phyloP scores from a whole-genome alignment of 2,329 filamentous ascomycete species.

The Monosporascus cannonballus region DNA sequence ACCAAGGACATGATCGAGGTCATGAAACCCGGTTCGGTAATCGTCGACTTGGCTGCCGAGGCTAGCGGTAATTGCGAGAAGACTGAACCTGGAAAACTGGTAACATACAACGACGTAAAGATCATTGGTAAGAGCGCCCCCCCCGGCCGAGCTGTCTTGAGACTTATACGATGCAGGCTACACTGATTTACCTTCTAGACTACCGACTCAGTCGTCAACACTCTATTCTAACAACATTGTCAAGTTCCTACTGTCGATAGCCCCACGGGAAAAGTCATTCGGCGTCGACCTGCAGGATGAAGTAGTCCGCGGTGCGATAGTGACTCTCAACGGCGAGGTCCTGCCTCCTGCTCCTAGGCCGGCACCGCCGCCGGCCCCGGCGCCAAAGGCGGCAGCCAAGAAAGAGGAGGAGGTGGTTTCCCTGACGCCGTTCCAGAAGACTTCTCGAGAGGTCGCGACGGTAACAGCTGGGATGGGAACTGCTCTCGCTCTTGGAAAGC shows the following conservation, averaged over 20 bases:
- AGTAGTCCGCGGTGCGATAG: conserved; percentile 78
- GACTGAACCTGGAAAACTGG: conserved; percentile 66
- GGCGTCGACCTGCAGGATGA: conserved; percentile 78
- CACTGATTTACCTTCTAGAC: conserved; percentile 78
- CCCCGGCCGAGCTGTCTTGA: neutral
- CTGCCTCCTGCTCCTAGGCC: conserved; percentile 70
- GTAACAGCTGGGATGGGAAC: conserved; percentile 75
- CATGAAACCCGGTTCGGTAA: conserved; percentile 85
- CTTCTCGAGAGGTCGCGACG: conserved; percentile 65
- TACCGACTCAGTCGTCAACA: conserved; percentile 84
- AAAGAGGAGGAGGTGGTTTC: conserved; percentile 53
- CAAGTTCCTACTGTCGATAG: conserved; percentile 79
- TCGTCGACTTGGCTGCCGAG: conserved; percentile 84
- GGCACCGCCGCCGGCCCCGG: conserved; percentile 46
- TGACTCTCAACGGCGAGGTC: conserved; percentile 71
- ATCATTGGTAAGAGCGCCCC: conserved; percentile 59
- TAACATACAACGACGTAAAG: conserved; percentile 70
- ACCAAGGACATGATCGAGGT: conserved; percentile 72
- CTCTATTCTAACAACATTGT: conserved; percentile 92
- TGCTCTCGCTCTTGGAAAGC: conserved; percentile 69
- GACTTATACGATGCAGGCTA: conserved; percentile 49
- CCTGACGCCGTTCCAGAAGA: conserved; percentile 77
- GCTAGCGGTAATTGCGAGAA: conserved; percentile 84
- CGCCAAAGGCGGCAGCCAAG: conserved; percentile 32
- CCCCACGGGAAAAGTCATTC: conserved; percentile 70